Evolutionary conservation across 257 asterid genomes (phyloP), one percentile per base, ranked within the genome.

Genomic region (Solanum tarijense): DNA sequence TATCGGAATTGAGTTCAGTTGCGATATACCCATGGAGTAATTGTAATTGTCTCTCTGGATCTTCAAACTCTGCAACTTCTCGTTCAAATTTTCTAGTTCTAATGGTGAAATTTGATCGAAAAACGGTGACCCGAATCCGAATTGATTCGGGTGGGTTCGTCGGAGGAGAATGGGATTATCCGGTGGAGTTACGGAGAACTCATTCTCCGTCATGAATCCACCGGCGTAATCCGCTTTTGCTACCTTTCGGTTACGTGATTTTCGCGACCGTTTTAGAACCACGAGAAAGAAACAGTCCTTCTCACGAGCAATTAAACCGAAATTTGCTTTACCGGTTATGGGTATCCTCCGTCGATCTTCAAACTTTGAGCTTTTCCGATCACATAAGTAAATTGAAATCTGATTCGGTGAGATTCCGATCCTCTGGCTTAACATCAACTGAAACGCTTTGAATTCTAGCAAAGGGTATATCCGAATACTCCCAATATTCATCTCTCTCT

Each of bases 381-480:
- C 92, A 52, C 92, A 91, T 38, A 95, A 92, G 90, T 97, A 97
- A 72, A 95, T 96, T 5, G 98, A 94, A 90, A 97, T 95, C 87
- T 96, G 98, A 72, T 96, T 97, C 16, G 98, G 98, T 27, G 98
- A 95, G 31, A 97, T 93, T 81, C 99, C 99, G 84, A 97, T 97
- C 89, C 90, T 94, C 88, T 92, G 94, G 91, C 97, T 94, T 8
- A 97, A 71, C 94, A 94, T 95, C 58, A 86, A 90, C 84, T 97
- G 98, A 83, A 97, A 96, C 14, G 94, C 92, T 91, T 97, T 97
- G 95, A 93, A 97, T 89, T 91, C 96, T 73, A 94, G 89, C 71
- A 90, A 83, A 16, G 98, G 94, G 36, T 92, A 84, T 65, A 96
- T 88, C 9, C 69, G 89, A 6, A 96, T 91, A 18, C 87, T 91